phyloP scores from a whole-genome alignment of 73 alveolate species.

The Breviolum minutum region DNA sequence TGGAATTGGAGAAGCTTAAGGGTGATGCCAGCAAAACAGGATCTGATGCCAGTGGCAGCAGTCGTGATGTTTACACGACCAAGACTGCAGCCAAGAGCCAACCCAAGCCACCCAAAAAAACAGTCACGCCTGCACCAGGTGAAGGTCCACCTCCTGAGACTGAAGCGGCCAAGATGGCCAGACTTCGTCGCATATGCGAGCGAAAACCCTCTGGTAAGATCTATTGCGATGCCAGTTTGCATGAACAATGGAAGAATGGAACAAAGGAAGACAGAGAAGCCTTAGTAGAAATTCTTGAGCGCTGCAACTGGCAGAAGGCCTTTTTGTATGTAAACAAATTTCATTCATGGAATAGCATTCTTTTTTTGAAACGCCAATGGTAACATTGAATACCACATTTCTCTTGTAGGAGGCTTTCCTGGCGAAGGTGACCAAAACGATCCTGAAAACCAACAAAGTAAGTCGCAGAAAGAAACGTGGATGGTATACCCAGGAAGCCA shows the following conservation, averaged over 20 bases:
- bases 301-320: neutral
- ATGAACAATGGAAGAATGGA: neutral
- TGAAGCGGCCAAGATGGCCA: neutral
- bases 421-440: neutral
- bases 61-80: neutral
- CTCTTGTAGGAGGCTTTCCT: neutral
- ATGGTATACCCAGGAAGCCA: constrained; percentile 1
- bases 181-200: neutral
- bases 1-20: neutral
- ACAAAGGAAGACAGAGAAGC: neutral
- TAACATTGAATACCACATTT: too few relatives aligned
- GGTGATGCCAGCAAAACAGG: neutral
- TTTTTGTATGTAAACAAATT: too few relatives aligned
- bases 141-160: neutral
- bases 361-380: neutral
- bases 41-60: neutral
- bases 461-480: neutral
- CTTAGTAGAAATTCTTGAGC: neutral
- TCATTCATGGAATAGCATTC: neutral
- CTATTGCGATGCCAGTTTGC: neutral
- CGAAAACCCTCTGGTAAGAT: neutral
- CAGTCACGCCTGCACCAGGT: neutral
- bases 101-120: neutral
- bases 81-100: neutral
- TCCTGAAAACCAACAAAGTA: neutral